These are phyloP conservation scores for Aspergillus quadrilineatus DNA, from an alignment of 2,329 filamentous ascomycete genomes.

Conservation along the genomic window DNA sequence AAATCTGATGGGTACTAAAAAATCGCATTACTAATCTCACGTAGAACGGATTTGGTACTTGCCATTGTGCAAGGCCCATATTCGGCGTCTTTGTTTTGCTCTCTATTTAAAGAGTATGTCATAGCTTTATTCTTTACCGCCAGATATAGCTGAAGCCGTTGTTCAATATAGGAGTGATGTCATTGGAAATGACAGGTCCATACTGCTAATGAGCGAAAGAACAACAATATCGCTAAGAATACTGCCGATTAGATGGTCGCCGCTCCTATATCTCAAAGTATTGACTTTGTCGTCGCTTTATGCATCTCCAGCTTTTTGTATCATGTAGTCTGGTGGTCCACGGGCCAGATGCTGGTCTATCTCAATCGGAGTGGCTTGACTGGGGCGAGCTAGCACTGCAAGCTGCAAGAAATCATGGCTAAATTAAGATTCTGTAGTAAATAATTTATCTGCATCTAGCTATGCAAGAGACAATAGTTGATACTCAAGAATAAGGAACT, in stretches of 20 bases:
- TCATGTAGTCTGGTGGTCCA: too few species aligned
- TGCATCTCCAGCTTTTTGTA: too few species aligned
- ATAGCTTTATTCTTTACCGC: too few species aligned
- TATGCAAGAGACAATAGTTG: background rate
- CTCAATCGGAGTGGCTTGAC: background rate
- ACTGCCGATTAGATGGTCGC: background rate
- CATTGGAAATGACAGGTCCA: background rate
- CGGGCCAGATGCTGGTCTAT: background rate
- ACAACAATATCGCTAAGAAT: background rate
- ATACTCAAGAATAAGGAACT: background rate
- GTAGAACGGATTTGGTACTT: too few species aligned
- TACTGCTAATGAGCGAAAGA: background rate
- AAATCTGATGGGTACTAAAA: too few species aligned
- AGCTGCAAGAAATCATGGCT: background rate
- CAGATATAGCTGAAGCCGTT: background rate
- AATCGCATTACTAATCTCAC: too few species aligned
- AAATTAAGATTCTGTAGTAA: background rate
- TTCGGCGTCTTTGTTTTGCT: too few species aligned
- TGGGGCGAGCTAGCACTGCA: background rate
- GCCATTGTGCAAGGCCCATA: too few species aligned
- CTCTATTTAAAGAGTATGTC: too few species aligned
- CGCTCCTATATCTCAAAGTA: too few species aligned
- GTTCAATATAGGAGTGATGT: background rate
- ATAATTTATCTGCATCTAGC: background rate
- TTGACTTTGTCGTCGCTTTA: too few species aligned